These are phyloP conservation scores for Ochetophila trinervis DNA, from an alignment of 306 rosid genomes.

Conservation along the genomic window DNA sequence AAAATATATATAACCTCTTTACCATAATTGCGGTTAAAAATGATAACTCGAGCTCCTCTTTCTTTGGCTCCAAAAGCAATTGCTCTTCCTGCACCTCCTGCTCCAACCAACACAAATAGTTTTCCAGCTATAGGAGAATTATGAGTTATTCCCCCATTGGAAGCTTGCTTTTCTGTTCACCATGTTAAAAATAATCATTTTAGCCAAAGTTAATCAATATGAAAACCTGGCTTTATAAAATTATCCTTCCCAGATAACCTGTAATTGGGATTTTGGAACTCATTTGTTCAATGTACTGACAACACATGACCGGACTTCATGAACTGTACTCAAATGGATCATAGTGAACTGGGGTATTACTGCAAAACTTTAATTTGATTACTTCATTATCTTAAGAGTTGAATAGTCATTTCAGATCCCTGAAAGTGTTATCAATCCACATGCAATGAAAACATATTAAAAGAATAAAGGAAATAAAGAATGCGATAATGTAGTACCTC, in stretches of 20 bases:
- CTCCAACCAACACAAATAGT: slow-evolving; percentile 22
- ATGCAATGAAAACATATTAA: not conserved
- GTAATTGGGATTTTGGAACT: no score
- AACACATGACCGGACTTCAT: no score
- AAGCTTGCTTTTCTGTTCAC: slow-evolving; percentile 9
- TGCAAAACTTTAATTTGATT: no score
- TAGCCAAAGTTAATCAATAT: no score
- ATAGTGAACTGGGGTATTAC: no score
- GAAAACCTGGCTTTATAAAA: no score
- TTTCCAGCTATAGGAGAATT: slow-evolving; percentile 19
- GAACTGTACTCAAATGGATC: no score
- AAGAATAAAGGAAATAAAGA: not conserved
- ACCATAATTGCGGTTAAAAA: slow-evolving; percentile 26
- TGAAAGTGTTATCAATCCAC: not conserved
- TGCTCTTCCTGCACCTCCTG: slow-evolving; percentile 29
- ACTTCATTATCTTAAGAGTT: no score
- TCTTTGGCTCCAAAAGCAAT: slow-evolving; percentile 24
- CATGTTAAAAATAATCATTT: not conserved
- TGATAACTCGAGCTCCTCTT: slow-evolving; percentile 19
- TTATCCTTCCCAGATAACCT: no score
- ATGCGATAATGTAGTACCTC: slow-evolving; percentile 8
- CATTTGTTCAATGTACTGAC: no score
- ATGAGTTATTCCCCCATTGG: not conserved
- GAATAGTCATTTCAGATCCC: not conserved
- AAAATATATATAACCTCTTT: not conserved